Evolutionary conservation across 495 filamentous ascomycete species (phyloP), one percentile per base, ranked within the genome.

Genomic region (Xanthoparmelia taractica): DNA sequence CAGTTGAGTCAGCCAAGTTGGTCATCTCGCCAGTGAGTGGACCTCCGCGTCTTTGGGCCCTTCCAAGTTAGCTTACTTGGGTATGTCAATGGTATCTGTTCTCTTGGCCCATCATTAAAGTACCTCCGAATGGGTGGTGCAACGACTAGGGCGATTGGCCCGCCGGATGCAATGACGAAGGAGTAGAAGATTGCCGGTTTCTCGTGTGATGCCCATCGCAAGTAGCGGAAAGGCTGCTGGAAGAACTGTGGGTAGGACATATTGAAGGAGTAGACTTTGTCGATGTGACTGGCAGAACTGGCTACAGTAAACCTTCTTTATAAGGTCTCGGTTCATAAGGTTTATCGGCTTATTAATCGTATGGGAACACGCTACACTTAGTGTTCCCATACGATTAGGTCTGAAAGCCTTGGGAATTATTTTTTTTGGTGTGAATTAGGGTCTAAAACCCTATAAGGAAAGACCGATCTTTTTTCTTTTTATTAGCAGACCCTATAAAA

Each of bases 111-210:
- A 75, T 94, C 89, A 48, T 91, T 91, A 36, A 96, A 75, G 20
- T 70, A 73, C 37, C 76, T 78, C 66, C 90, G 78, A 68, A 89
- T 75, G 45, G 90, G 89, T 13, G 92, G 89, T 17, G 87, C 85
- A 29, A 76, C 75, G 41, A 87, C 64, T 27, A 96, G 73, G 31
- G 81, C 74, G 56, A 89, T 74, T 37, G 93, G 94, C 3, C 92
- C 92, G 27, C 84, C 67, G 59, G 72, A 71, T 62, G 88, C 94
- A 60, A 97, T 78, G 62, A 88, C 65, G 62, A 88, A 76, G 63
- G 90, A 88, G 78, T 82, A 97, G 83, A 96, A 95, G 74, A 88
- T 85, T 45, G 91, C 91, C 34, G 95, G 94, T 71, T 86, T 86
- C 73, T 92, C 85, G 74, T 90, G 87, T 5, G 90, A 83, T 12